phyloP scores from a whole-genome alignment of 2,329 filamentous ascomycete genomes.

The Xylariaceae sp. region DNA sequence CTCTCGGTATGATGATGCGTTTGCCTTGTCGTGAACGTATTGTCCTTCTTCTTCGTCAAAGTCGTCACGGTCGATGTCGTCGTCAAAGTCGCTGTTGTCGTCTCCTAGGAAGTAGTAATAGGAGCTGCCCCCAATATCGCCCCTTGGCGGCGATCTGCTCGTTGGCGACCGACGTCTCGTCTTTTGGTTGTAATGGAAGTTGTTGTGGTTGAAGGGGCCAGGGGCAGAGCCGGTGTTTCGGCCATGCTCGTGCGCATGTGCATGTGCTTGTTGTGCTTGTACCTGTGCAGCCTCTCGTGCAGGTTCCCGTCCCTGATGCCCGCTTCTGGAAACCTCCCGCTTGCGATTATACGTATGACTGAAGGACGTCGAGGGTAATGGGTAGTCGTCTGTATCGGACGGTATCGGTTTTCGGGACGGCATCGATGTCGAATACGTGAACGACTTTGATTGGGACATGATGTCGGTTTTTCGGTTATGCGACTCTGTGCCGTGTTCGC shows the following conservation, averaged over 20 bases:
- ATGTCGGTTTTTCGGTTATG: conserved; percentile 1
- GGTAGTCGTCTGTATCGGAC: conserved; percentile 2
- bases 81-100: conserved; percentile 1
- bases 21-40: neutral
- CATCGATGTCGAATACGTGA: conserved; percentile 7
- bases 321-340: conserved; percentile 1
- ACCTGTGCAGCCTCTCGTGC: neutral
- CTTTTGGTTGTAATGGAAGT: conserved; percentile 13
- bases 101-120: neutral
- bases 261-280: conserved; percentile 3
- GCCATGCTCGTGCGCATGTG: conserved; percentile 1
- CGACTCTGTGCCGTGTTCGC: neutral
- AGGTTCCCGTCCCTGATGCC: neutral
- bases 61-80: conserved; percentile 6
- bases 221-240: conserved; percentile 1
- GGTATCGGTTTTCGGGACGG: conserved; percentile 8
- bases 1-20: neutral
- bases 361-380: conserved; percentile 2
- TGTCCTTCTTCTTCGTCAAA: conserved; percentile 1
- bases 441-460: conserved; percentile 11
- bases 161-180: conserved; percentile 1
- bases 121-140: neutral
- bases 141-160: neutral
- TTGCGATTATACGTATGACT: conserved; percentile 12
- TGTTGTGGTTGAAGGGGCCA: conserved; percentile 3